Conservation (phyloP, 345 rosid species). For the Stellera chamaejasme region DNA sequence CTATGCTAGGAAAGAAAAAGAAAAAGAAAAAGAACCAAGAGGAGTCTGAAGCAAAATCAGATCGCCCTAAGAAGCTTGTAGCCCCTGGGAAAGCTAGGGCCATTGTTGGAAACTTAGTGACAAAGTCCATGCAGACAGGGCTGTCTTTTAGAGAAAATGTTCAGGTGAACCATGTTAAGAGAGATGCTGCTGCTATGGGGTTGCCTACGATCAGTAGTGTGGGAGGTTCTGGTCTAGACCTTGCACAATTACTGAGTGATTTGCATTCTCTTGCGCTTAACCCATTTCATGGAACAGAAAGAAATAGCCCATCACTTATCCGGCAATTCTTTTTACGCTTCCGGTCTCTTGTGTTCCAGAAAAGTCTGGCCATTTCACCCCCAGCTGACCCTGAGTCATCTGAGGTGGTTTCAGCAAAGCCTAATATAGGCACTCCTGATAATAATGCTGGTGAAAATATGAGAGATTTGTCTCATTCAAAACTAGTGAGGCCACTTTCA, state of each 20-base stretch:
- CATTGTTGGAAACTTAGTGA: conserved; percentile 12
- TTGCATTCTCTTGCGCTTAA: conserved; percentile 70
- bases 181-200: conserved; percentile 24
- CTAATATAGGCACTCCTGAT: conserved; percentile 20
- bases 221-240: conserved; percentile 31
- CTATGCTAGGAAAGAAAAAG: conserved; percentile 35
- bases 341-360: conserved; percentile 67
- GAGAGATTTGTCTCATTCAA: conserved; percentile 32
- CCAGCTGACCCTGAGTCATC: conserved; percentile 35
- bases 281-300: conserved; percentile 56
- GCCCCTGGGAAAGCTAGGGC: conserved; percentile 35
- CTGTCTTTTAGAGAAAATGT: conserved; percentile 25
- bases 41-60: conserved; percentile 27
- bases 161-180: conserved; percentile 26
- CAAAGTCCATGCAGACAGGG: conserved; percentile 30
- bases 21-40: conserved; percentile 72
- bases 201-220: conserved; percentile 12
- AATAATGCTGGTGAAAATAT: conserved; percentile 24
- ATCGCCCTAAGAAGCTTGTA: conserved; percentile 35
- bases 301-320: conserved; percentile 34
- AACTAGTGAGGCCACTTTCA: conserved; percentile 32
- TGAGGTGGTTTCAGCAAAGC: conserved; percentile 27
- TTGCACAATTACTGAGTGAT: conserved; percentile 51
- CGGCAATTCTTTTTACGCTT: conserved; percentile 59
- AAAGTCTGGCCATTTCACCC: conserved; percentile 59